Conservation (phyloP, 148 eudicot genomes). For the Silene conica region DNA sequence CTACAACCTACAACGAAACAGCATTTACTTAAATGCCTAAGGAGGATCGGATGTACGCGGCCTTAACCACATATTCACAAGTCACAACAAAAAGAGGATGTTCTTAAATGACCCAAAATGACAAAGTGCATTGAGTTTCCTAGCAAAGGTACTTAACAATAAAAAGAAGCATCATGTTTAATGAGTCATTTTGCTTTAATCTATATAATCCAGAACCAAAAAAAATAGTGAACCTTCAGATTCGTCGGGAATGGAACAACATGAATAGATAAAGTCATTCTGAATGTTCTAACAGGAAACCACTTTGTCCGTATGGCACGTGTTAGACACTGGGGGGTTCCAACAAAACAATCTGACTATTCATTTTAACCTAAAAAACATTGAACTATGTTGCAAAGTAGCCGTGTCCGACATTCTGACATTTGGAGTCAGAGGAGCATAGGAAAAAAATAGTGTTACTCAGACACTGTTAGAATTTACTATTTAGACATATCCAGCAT, state of each 20-base stretch:
- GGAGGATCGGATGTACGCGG: not conserved
- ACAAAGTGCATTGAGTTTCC: not conserved
- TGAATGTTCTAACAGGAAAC: too few relatives aligned
- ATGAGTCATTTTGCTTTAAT: too few relatives aligned
- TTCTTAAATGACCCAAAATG: not conserved
- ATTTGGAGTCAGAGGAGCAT: not conserved
- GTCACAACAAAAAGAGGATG: not conserved
- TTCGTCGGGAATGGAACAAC: too few relatives aligned
- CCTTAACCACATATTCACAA: not conserved
- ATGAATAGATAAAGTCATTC: too few relatives aligned
- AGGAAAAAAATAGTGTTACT: too few relatives aligned
- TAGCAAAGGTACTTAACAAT: not conserved
- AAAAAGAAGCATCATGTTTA: too few relatives aligned
- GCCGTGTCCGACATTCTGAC: not conserved
- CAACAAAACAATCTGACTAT: not conserved
- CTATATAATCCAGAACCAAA: too few relatives aligned
- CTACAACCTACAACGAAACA: constrained; percentile 53
- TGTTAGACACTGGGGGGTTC: too few relatives aligned
- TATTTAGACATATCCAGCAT: not conserved
- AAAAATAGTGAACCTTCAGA: too few relatives aligned
- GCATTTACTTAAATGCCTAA: not conserved
- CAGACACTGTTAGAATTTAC: too few relatives aligned
- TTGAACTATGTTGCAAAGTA: not conserved
- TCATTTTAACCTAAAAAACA: not conserved
- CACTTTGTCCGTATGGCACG: too few relatives aligned